A percentile compares a stretch with the other conserved stretches of the same genome.
Evolutionary conservation across 2,329 filamentous ascomycete species (phyloP).

Genomic region (Fusarium xylarioides): DNA sequence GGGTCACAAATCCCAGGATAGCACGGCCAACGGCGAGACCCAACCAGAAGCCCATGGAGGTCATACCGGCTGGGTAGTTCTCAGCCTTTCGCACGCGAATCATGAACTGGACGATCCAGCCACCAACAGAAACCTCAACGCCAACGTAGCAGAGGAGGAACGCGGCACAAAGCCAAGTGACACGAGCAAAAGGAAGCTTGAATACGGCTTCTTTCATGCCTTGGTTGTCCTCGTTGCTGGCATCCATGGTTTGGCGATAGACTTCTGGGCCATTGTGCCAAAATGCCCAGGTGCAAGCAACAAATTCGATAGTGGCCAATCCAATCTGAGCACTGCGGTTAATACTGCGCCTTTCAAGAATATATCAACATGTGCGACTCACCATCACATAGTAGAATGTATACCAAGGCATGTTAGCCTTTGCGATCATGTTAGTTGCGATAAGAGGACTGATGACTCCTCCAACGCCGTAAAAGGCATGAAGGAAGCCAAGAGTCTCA

Average conservation of each 20-base stretch:
- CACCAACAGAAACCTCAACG: slow-evolving; percentile 77
- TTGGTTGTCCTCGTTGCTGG: slow-evolving; percentile 41
- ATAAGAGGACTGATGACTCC: slow-evolving; percentile 75
- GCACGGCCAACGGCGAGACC: slow-evolving; percentile 78
- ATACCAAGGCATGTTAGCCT: slow-evolving; percentile 70
- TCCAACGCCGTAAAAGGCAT: slow-evolving; percentile 74
- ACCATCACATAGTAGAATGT: slow-evolving; percentile 81
- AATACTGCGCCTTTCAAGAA: slow-evolving; percentile 56
- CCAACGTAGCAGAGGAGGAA: slow-evolving; percentile 83
- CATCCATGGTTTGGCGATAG: slow-evolving; percentile 55
- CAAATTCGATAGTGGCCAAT: slow-evolving; percentile 15
- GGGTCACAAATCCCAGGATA: slow-evolving; percentile 77
- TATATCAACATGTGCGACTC: slow-evolving; percentile 42
- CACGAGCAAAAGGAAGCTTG: slow-evolving; percentile 54
- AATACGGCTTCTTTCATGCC: slow-evolving; percentile 49
- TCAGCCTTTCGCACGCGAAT: slow-evolving; percentile 74
- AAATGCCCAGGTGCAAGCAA: slow-evolving; percentile 63
- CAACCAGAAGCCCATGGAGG: slow-evolving; percentile 82
- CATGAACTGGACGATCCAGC: slow-evolving; percentile 90
- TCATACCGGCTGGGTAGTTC: slow-evolving; percentile 76
- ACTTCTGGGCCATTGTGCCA: slow-evolving; percentile 65
- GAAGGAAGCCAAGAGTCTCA: slow-evolving; percentile 73
- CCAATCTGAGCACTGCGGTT: slow-evolving; percentile 16
- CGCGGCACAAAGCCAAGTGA: slow-evolving; percentile 75
- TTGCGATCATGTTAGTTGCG: slow-evolving; percentile 75